Conservation (phyloP, 2,329 filamentous ascomycete species). For the Claviceps humidiphila region DNA sequence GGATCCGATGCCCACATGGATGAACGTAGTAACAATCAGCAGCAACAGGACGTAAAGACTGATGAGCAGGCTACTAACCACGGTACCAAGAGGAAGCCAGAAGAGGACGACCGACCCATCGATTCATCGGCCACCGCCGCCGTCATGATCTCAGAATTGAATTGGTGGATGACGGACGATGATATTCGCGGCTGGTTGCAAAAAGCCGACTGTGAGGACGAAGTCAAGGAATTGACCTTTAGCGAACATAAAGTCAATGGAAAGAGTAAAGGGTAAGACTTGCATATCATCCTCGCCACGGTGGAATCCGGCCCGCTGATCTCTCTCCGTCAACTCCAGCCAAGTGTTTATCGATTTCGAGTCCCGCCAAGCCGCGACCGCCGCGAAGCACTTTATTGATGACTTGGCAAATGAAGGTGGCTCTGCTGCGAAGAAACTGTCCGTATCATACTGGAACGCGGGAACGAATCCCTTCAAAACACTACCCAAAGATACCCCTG, state of each 20-base stretch:
- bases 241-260: conserved; percentile 98
- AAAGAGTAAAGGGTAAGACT: conserved; percentile 87
- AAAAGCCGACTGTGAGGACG: conserved; percentile 66
- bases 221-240: conserved; percentile 87
- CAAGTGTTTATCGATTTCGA: conserved; percentile 78
- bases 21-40: conserved; percentile 12
- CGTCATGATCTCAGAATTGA: conserved; percentile 75
- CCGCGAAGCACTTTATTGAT: conserved; percentile 72
- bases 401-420: conserved; percentile 38
- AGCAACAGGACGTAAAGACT: conserved; percentile 14
- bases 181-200: conserved; percentile 80
- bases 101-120: conserved; percentile 43
- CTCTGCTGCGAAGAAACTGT: conserved; percentile 52
- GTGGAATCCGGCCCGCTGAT: background rate
- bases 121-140: conserved; percentile 53
- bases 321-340: conserved; percentile 20
- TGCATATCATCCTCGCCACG: too few relatives aligned
- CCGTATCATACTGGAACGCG: conserved; percentile 62
- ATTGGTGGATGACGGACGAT: conserved; percentile 96
- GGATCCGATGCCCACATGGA: conserved; percentile 24
- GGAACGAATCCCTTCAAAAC: conserved; percentile 81
- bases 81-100: conserved; percentile 48
- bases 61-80: conserved; percentile 20
- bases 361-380: conserved; percentile 72
- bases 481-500: conserved; percentile 72